Conservation (phyloP, 345 rosid species). For the Melaleuca quinquenervia region DNA sequence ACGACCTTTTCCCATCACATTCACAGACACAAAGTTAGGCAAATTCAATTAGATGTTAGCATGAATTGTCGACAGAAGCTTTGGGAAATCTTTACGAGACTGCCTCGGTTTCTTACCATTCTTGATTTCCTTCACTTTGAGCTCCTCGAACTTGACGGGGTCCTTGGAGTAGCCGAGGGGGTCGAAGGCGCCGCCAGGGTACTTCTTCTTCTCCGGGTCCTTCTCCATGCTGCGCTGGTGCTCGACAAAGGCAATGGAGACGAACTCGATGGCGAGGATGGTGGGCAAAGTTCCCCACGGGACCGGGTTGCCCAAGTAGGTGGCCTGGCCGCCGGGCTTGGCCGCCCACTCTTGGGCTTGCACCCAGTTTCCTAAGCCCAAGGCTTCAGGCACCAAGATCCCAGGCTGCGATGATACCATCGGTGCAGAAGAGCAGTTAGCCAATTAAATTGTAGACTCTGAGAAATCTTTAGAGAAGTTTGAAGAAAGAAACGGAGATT, state of each 20-base stretch:
- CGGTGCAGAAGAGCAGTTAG: background rate
- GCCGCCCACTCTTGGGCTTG: constrained; percentile 99
- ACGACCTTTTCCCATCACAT: constrained; percentile 40
- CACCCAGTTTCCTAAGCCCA: constrained; percentile 98
- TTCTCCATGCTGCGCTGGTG: constrained; percentile 99
- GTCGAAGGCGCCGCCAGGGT: constrained; percentile 96
- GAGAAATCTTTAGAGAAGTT: background rate
- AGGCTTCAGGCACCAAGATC: constrained; percentile 80
- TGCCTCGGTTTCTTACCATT: constrained; percentile 35
- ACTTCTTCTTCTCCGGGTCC: constrained; percentile 89
- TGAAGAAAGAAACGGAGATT: background rate
- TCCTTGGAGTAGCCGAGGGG: constrained; percentile 96
- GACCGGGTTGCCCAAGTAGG: constrained; percentile 86
- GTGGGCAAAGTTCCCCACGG: constrained; percentile 97
- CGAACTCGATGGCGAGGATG: constrained; percentile 73
- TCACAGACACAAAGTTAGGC: background rate
- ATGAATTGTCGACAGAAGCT: background rate
- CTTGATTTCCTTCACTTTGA: constrained; percentile 90
- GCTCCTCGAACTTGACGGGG: constrained; percentile 81
- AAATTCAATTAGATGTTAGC: background rate
- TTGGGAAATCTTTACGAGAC: background rate
- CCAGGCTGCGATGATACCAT: constrained; percentile 55
- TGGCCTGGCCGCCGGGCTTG: constrained; percentile 89
- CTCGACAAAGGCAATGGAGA: constrained; percentile 82
- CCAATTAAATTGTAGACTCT: background rate